Evolutionary conservation across 805 yeast genomes (phyloP).

Genomic region (Brettanomyces sp.): DNA sequence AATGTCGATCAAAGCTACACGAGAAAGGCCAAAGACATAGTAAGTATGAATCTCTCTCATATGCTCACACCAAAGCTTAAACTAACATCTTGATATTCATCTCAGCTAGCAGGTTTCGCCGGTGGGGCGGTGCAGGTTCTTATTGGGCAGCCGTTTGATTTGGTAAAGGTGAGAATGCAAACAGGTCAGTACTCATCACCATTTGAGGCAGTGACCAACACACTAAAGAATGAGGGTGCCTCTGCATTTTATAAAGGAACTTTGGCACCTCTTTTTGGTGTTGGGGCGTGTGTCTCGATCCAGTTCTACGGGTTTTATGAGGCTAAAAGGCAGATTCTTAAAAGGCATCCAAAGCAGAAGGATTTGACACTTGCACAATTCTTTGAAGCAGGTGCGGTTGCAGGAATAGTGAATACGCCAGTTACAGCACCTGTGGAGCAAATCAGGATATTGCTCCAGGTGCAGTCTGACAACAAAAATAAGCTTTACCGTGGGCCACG

Average conservation of each 20-base stretch:
- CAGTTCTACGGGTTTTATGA: conserved; percentile 69
- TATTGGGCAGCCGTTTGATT: conserved; percentile 61
- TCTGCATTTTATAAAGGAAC: conserved; percentile 59
- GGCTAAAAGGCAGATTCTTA: conserved; percentile 47
- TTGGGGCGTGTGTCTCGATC: conserved; percentile 59
- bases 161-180: conserved; percentile 61
- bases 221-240: conserved; percentile 52
- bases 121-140: conserved; percentile 49
- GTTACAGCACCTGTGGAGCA: conserved; percentile 61
- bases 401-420: conserved; percentile 58
- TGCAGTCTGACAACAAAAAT: conserved; percentile 30
- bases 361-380: conserved; percentile 44
- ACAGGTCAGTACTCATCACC: conserved; percentile 57
- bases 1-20: conserved; percentile 25
- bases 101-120: conserved; percentile 35
- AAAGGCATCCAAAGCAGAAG: conserved; percentile 15
- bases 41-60: conserved; percentile 11
- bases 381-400: conserved; percentile 54
- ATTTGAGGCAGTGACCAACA: conserved; percentile 38
- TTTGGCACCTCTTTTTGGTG: conserved; percentile 60
- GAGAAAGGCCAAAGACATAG: conserved; percentile 43
- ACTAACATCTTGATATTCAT: background rate
- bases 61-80: no score
- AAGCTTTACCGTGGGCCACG: conserved; percentile 31
- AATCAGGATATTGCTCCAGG: conserved; percentile 51